A percentile compares a stretch with the other conserved stretches of the same genome.
Conservation (phyloP, 2,329 filamentous ascomycete genomes). For the Alternaria arborescens region DNA sequence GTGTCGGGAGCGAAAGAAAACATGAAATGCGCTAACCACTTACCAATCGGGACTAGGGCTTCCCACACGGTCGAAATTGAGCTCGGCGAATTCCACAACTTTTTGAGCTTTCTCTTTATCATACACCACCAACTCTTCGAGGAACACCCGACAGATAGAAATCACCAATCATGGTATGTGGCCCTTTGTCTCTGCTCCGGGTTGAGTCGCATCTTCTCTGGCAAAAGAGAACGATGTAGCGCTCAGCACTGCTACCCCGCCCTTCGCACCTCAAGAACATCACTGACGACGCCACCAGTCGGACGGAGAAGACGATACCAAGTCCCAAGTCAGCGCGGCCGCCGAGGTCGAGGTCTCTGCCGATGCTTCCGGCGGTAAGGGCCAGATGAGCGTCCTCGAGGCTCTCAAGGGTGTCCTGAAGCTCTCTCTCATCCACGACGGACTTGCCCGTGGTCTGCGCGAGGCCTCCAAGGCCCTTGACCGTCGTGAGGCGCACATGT, state of each 20-base stretch:
- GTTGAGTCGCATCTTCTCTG: neutral
- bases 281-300: conserved; percentile 67
- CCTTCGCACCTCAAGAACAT: conserved; percentile 4
- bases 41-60: conserved; percentile 7
- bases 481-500: conserved; percentile 99
- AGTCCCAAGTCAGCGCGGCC: conserved; percentile 77
- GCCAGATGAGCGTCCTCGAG: conserved; percentile 97
- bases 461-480: conserved; percentile 99
- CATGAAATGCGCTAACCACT: conserved; percentile 4
- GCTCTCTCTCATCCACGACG: conserved; percentile 99
- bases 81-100: conserved; percentile 23
- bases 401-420: conserved; percentile 99
- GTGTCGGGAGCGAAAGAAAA: neutral
- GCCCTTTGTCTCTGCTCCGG: neutral
- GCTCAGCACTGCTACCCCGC: conserved; percentile 9
- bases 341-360: conserved; percentile 95
- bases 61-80: conserved; percentile 23
- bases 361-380: conserved; percentile 79
- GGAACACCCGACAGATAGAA: conserved; percentile 54
- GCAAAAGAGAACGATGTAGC: neutral
- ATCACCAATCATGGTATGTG: conserved; percentile 53
- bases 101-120: conserved; percentile 30
- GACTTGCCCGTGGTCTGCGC: conserved; percentile 96
- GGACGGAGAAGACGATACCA: conserved; percentile 99
- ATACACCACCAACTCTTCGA: conserved; percentile 51